A percentile compares a stretch with the other conserved stretches of the same genome.
phyloP scores from a whole-genome alignment of 164 flowering plant species.

The Akebia trifoliata region DNA sequence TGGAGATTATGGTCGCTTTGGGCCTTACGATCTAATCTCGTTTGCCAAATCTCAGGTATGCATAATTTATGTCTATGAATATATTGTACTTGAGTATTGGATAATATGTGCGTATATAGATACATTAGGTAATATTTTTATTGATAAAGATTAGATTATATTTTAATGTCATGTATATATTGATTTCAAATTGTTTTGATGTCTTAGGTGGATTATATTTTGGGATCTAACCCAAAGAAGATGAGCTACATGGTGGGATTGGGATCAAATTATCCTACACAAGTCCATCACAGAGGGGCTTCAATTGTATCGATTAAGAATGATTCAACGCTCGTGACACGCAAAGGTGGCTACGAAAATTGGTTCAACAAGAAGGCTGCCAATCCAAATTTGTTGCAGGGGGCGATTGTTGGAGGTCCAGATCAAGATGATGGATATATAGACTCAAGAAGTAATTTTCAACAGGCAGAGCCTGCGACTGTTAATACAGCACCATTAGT shows the following conservation, averaged over 20 bases:
- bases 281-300: conserved; percentile 62
- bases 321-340: conserved; percentile 27
- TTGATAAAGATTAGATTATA: no score
- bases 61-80: not conserved
- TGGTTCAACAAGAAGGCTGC: conserved; percentile 37
- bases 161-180: no score
- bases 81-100: no score
- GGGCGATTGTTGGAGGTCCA: conserved; percentile 64
- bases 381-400: conserved; percentile 54
- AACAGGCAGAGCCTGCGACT: conserved; percentile 42
- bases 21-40: conserved; percentile 22
- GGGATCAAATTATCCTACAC: conserved; percentile 38
- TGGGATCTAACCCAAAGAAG: conserved; percentile 43
- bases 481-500: conserved; percentile 39
- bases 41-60: conserved; percentile 40
- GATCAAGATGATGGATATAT: conserved; percentile 35
- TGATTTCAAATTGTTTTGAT: no score
- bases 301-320: conserved; percentile 52
- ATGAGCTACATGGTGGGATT: conserved; percentile 68
- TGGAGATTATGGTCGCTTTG: conserved; percentile 16
- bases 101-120: no score
- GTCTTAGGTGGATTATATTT: conserved; percentile 51
- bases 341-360: conserved; percentile 38
- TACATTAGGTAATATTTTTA: no score
- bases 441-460: conserved; percentile 34